A percentile compares a stretch with the other conserved stretches of the same genome.
phyloP scores from a whole-genome alignment of 352 stramenopile genomes.

The Plasmopara halstedii region DNA sequence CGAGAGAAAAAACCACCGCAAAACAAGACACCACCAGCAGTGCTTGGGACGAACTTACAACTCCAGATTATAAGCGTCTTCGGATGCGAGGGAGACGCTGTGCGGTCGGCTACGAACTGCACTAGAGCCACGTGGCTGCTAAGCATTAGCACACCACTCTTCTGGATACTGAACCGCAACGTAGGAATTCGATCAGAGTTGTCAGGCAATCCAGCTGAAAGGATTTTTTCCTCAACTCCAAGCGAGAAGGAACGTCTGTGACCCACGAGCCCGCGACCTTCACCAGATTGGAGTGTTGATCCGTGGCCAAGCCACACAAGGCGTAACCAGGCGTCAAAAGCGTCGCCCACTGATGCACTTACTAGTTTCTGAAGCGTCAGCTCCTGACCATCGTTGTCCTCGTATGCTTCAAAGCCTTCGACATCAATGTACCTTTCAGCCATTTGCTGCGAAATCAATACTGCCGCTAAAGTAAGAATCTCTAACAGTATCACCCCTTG shows the following conservation, averaged over 20 bases:
- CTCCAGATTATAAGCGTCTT: constrained; percentile 57
- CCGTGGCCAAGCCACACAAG: constrained; percentile 31
- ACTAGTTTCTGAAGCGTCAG: constrained; percentile 34
- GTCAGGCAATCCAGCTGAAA: constrained; percentile 35
- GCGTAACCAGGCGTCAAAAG: constrained; percentile 46
- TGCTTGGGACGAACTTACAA: constrained; percentile 46
- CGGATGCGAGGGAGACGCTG: constrained; percentile 4
- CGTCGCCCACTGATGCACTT: constrained; percentile 17
- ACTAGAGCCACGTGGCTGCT: constrained; percentile 44
- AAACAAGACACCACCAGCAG: constrained; percentile 38
- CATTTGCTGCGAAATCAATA: too few relatives aligned
- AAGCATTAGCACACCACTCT: constrained; percentile 38
- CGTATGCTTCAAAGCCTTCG: constrained; percentile 32
- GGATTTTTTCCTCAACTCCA: constrained; percentile 48
- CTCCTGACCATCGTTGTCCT: constrained; percentile 47
- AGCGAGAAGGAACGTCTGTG: constrained; percentile 31
- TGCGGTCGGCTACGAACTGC: constrained; percentile 34
- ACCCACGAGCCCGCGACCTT: constrained; percentile 35
- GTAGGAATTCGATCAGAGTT: constrained; percentile 35
- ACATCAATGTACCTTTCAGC: constrained; percentile 33
- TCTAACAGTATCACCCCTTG: too few relatives aligned
- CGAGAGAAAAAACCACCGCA: constrained; percentile 34
- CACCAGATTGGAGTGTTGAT: constrained; percentile 24
- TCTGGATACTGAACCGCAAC: constrained; percentile 7
- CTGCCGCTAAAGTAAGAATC: too few relatives aligned